Percentiles rank a stretch among this genome's conserved stretches.
Evolutionary conservation across 805 yeast species (phyloP).

Genomic region (Candida gorgasii): DNA sequence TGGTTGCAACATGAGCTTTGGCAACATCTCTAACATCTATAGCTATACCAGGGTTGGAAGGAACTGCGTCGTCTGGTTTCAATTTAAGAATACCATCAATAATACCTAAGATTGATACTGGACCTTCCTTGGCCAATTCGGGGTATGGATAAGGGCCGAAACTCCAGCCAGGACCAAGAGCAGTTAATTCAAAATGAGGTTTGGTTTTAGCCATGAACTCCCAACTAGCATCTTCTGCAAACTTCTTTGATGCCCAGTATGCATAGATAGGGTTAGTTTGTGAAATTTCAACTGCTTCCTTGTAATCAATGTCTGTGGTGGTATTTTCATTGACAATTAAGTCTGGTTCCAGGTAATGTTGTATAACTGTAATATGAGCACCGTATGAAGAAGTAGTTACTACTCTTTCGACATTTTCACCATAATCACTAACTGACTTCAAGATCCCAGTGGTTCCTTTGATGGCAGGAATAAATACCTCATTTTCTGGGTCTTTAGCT

Average conservation of each 20-base stretch:
- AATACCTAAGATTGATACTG: constrained; percentile 24
- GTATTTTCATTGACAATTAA: no score
- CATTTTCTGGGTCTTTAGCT: constrained; percentile 20
- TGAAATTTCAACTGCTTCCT: constrained; percentile 30
- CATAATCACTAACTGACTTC: constrained; percentile 43
- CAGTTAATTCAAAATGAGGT: constrained; percentile 37
- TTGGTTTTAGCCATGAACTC: constrained; percentile 37
- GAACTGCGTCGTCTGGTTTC: constrained; percentile 18
- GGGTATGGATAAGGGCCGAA: constrained; percentile 55
- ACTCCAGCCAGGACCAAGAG: constrained; percentile 46
- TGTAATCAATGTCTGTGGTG: constrained; percentile 2
- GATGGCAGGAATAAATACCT: constrained; percentile 28
- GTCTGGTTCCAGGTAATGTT: no score
- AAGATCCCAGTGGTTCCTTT: constrained; percentile 28
- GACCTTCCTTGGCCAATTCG: constrained; percentile 23
- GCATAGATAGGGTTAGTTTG: constrained; percentile 29
- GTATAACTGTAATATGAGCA: no score
- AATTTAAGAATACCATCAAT: constrained; percentile 31
- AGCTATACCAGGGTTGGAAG: constrained; percentile 16
- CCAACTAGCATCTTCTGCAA: constrained; percentile 62
- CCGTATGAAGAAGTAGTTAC: constrained; percentile 51
- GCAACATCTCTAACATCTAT: constrained; percentile 70
- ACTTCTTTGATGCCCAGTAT: constrained; percentile 48
- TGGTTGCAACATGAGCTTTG: constrained; percentile 51
- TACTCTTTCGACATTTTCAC: constrained; percentile 44